These are phyloP conservation scores for Nitzschia sp. DNA, from an alignment of 108 stramenopile genomes.

Conservation along the genomic window DNA sequence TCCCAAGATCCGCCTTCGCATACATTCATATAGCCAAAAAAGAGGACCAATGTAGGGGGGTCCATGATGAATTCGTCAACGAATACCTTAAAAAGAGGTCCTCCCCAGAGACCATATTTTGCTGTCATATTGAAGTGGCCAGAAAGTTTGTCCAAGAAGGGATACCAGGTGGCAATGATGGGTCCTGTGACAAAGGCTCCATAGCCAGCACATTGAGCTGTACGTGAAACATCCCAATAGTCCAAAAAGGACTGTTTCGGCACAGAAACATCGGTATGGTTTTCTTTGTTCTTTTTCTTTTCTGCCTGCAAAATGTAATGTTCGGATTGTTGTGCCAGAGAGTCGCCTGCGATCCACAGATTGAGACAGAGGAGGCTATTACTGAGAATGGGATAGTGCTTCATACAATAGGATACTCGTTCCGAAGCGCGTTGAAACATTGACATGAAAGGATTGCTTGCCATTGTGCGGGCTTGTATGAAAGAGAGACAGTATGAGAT, in stretches of 20 bases:
- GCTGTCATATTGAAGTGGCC: conserved; percentile 1
- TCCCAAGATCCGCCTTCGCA: conserved; percentile 18
- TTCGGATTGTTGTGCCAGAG: conserved; percentile 30
- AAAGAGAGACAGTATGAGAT: no score
- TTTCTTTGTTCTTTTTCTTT: background rate
- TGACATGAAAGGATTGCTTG: no score
- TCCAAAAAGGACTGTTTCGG: conserved; percentile 1
- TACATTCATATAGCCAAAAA: conserved; percentile 35
- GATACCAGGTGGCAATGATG: conserved; percentile 26
- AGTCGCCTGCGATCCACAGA: conserved; percentile 22
- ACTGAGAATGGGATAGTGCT: conserved; percentile 21
- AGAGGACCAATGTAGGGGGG: conserved; percentile 14
- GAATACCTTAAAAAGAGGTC: conserved; percentile 19
- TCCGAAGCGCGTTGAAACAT: background rate
- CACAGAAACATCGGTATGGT: background rate
- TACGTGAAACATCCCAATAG: conserved; percentile 3
- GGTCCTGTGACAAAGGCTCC: conserved; percentile 26
- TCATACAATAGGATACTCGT: conserved; percentile 16
- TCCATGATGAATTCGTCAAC: conserved; percentile 31
- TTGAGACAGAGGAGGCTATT: conserved; percentile 27
- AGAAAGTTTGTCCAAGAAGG: conserved; percentile 19
- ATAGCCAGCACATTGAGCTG: conserved; percentile 24
- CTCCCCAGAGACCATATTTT: conserved; percentile 21
- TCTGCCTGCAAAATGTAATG: conserved; percentile 2
- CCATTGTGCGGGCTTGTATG: no score